These are phyloP conservation scores for Syzygium aqueum DNA, from an alignment of 345 rosid species.

Conservation along the genomic window DNA sequence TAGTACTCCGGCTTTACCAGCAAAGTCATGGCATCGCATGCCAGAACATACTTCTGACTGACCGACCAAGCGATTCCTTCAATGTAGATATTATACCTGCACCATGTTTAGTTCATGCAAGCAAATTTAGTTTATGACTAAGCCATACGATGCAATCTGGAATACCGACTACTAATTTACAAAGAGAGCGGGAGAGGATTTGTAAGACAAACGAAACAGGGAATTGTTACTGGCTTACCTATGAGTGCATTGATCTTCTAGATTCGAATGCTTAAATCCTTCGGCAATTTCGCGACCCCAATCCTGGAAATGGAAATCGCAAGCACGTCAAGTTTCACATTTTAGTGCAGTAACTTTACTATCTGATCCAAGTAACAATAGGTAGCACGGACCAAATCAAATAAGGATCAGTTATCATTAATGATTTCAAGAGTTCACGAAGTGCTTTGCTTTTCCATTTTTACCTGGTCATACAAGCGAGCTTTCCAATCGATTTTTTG, in stretches of 20 bases:
- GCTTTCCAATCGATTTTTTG: conserved; percentile 21
- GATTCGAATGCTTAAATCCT: conserved; percentile 29
- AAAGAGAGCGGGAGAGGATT: neutral
- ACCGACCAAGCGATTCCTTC: conserved; percentile 50
- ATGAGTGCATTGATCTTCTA: conserved; percentile 48
- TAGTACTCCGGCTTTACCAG: conserved; percentile 19
- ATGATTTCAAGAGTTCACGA: neutral
- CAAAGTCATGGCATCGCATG: conserved; percentile 35
- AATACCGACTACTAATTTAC: neutral
- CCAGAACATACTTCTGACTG: conserved; percentile 37
- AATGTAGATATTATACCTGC: conserved; percentile 40
- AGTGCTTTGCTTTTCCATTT: neutral
- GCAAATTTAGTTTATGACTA: neutral
- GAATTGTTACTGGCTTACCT: conserved; percentile 10
- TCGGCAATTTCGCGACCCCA: neutral
- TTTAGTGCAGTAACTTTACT: neutral
- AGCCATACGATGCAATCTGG: neutral
- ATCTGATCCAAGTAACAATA: neutral
- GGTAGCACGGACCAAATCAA: neutral
- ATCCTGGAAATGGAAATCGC: neutral
- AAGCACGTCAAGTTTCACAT: neutral
- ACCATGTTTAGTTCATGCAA: conserved; percentile 1
- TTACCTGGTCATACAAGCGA: conserved; percentile 26
- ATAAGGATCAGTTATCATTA: neutral
- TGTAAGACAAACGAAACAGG: neutral